Base-by-base conservation (phyloP, 768 basidiomycete species). In the Trametes maxima region DNA sequence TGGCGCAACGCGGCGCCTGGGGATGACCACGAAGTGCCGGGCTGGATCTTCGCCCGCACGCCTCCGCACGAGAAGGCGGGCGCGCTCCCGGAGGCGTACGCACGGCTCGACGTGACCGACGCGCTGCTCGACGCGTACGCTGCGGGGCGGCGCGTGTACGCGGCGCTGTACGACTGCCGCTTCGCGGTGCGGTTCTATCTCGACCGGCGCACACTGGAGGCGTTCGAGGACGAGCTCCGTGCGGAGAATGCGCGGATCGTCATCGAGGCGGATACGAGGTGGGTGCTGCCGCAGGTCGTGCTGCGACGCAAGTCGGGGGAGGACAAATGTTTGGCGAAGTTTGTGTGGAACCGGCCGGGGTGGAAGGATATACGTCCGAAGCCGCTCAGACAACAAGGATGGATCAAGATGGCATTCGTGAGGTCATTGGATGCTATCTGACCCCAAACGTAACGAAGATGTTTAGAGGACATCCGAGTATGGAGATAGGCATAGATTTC, bases 141-240 rank as follows among this genome's bases (percentile, higher is more conserved):
- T 65, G 67, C 69, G 64, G 60, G 50, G 48, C 37, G 51, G 69
- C 45, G 42, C 43, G 55, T 56, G 47, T 43, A 70, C 50, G 11
- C 79, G 14, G 74, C 86, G 13, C 73, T 91, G 28, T 90, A 83
- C 68, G 90, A 92, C 70, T 78, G 78, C 65, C 85, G 90, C 6
- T 92, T 89, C 70, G 66, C 84, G 3, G 51, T 92, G 44, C 68
- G 66, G 19, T 77, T 90, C 64, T 61, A 81, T 58, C 66, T 83
- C 28, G 13, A 21, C 14, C 64, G 66, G 36, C 74, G 66, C 43
- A 77, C 86, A 21, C 85, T 86, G 1, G 21, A 56, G 1, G 47
- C 70, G 8, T 37, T 88, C 3, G 59, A 66, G n/a, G 54, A 61
- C 19, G 66, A 66, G 36, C 54, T 84, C 40, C 21, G 63, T 6